phyloP scores from a whole-genome alignment of 129 eudicot species.

The Flaveria sonorensis region DNA sequence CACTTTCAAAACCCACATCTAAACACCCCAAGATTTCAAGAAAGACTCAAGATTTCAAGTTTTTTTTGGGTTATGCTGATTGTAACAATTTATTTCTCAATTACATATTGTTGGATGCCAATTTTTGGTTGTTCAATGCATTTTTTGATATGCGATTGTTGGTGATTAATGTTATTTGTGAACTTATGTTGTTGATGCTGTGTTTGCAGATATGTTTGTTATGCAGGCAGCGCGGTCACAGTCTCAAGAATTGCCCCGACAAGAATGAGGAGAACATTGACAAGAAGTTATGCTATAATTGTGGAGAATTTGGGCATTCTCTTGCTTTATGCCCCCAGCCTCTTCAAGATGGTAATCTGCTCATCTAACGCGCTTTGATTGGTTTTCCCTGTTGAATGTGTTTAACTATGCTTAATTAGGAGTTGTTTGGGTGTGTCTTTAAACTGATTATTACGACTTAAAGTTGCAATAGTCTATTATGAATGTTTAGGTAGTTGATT shows the following conservation, averaged over 20 bases:
- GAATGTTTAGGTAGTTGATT: not conserved
- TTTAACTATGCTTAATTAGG: not conserved
- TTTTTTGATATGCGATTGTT: conserved; percentile 2
- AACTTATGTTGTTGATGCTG: conserved; percentile 14
- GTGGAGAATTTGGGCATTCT: conserved; percentile 85
- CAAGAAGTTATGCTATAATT: conserved; percentile 81
- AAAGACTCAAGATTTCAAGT: not conserved
- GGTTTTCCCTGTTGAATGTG: not conserved
- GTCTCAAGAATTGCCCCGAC: conserved; percentile 84
- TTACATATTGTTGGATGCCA: not conserved
- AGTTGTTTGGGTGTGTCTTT: not conserved
- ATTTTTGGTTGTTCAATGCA: not conserved
- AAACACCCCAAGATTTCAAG: not conserved
- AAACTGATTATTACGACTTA: not conserved
- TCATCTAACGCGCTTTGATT: not conserved
- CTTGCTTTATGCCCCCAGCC: conserved; percentile 69
- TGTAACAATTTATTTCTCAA: not conserved
- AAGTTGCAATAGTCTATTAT: not conserved
- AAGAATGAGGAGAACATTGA: conserved; percentile 62
- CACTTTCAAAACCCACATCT: not conserved
- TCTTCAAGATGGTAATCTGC: conserved; percentile 73
- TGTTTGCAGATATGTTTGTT: conserved; percentile 75
- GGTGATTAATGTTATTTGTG: not conserved
- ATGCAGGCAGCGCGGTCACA: conserved; percentile 93
- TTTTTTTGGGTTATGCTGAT: conserved; percentile 13